phyloP scores from a whole-genome alignment of 1,284 basidiomycete species.

The Sporisorium scitamineum region DNA sequence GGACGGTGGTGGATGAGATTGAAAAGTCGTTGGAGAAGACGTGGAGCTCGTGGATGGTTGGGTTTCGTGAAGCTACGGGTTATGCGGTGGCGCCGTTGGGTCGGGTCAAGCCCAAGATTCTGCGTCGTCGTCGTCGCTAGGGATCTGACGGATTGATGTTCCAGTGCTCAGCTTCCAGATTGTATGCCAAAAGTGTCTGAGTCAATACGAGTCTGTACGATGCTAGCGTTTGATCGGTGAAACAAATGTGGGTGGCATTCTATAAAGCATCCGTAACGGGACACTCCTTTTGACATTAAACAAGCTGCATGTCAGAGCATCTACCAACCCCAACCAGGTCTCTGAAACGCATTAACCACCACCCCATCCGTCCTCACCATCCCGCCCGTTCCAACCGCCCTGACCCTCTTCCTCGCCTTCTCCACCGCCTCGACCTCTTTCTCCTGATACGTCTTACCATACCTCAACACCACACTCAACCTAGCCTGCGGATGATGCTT shows the following conservation, averaged over 20 bases:
- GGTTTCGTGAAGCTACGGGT: neutral
- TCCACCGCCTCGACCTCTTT: slow-evolving; percentile 76
- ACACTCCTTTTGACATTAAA: too few species aligned
- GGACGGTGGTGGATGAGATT: neutral
- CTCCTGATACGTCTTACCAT: slow-evolving; percentile 84
- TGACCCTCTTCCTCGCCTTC: slow-evolving; percentile 80
- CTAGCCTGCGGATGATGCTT: slow-evolving; percentile 82
- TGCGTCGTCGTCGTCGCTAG: too few species aligned
- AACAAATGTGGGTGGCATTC: too few species aligned
- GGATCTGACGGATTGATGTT: too few species aligned
- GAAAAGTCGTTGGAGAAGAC: neutral
- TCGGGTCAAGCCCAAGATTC: slow-evolving; percentile 13
- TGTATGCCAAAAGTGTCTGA: neutral
- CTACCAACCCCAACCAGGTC: slow-evolving; percentile 66
- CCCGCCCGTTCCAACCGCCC: slow-evolving; percentile 77
- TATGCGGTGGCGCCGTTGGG: neutral
- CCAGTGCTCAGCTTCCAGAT: neutral
- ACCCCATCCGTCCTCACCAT: slow-evolving; percentile 53
- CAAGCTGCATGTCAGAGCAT: too few species aligned
- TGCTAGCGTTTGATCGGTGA: too few species aligned
- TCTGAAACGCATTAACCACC: slow-evolving; percentile 63
- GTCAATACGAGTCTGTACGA: too few species aligned
- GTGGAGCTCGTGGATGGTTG: neutral
- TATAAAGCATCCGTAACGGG: too few species aligned
- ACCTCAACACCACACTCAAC: slow-evolving; percentile 82